These are phyloP conservation scores for Panellus pusillus DNA, from an alignment of 768 basidiomycete genomes.

Conservation along the genomic window DNA sequence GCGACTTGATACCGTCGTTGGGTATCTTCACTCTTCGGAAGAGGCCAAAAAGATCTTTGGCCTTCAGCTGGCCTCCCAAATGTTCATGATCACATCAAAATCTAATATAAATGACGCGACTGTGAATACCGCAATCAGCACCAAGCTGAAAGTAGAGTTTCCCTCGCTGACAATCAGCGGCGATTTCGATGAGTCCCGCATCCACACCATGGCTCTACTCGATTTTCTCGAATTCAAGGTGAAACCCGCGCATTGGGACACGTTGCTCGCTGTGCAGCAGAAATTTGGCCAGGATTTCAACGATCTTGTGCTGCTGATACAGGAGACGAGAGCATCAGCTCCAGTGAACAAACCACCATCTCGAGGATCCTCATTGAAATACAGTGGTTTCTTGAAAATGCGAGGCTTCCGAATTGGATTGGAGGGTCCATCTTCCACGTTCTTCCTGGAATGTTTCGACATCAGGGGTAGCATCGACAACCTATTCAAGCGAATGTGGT, in stretches of 20 bases:
- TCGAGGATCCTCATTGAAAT: constrained; percentile 29
- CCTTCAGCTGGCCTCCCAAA: constrained; percentile 60
- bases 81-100: constrained; percentile 56
- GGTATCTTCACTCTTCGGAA: constrained; percentile 40
- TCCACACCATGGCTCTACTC: constrained; percentile 60
- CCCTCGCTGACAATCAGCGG: constrained; percentile 69
- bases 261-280: constrained; percentile 77
- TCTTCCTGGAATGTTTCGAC: constrained; percentile 75
- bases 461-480: constrained; percentile 64
- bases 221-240: constrained; percentile 73
- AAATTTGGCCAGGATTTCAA: constrained; percentile 90
- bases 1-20: constrained; percentile 54
- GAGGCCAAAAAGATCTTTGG: constrained; percentile 46
- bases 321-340: constrained; percentile 48
- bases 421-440: constrained; percentile 68
- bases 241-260: constrained; percentile 84
- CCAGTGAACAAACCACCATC: constrained; percentile 20
- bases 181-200: constrained; percentile 43
- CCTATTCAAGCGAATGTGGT: constrained; percentile 55
- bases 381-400: constrained; percentile 61
- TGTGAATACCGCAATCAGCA: constrained; percentile 39
- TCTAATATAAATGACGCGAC: constrained; percentile 36
- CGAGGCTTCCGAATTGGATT: constrained; percentile 80
- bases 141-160: constrained; percentile 61
- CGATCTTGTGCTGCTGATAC: constrained; percentile 68